Evolutionary conservation across 1,284 basidiomycete species (phyloP).

Genomic region (Ganoderma lucidum): DNA sequence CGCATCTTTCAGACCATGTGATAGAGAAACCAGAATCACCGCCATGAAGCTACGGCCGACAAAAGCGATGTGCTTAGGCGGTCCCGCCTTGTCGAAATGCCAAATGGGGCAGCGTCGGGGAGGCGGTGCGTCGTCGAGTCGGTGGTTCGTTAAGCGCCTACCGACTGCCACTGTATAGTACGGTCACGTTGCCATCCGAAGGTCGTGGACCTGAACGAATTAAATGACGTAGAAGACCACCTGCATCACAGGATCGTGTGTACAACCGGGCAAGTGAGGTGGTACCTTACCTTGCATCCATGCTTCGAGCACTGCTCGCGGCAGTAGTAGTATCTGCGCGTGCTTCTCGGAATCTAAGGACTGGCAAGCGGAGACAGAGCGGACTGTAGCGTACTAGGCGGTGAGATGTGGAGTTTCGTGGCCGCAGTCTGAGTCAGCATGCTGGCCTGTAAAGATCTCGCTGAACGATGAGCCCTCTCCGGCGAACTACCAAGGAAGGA

Average conservation of each 20-base stretch:
- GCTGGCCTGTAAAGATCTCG: not conserved
- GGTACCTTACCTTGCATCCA: not conserved
- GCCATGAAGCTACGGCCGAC: not conserved
- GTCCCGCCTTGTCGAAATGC: conserved; percentile 1
- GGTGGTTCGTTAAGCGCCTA: not conserved
- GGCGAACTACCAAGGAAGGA: not conserved
- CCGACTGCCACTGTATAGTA: not conserved
- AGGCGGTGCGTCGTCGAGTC: conserved; percentile 3
- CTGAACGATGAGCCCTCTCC: not conserved
- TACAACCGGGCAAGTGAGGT: not conserved
- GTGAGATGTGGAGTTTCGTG: not conserved
- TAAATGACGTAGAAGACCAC: not conserved
- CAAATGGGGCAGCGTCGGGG: conserved; percentile 1
- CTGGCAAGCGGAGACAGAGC: not conserved
- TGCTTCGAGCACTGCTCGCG: not conserved
- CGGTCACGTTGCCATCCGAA: not conserved
- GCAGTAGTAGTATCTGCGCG: not conserved
- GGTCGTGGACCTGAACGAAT: not conserved
- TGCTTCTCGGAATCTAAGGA: not conserved
- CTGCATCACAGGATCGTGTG: not conserved
- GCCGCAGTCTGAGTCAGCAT: not conserved
- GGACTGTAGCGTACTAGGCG: not conserved
- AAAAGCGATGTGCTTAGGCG: not conserved
- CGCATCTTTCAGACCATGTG: not conserved
- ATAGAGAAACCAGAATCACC: not conserved